Percentiles rank a stretch among this genome's conserved stretches.
These are phyloP conservation scores for Ceratocystis papillata DNA, from an alignment of 2,329 filamentous ascomycete species.

Conservation along the genomic window DNA sequence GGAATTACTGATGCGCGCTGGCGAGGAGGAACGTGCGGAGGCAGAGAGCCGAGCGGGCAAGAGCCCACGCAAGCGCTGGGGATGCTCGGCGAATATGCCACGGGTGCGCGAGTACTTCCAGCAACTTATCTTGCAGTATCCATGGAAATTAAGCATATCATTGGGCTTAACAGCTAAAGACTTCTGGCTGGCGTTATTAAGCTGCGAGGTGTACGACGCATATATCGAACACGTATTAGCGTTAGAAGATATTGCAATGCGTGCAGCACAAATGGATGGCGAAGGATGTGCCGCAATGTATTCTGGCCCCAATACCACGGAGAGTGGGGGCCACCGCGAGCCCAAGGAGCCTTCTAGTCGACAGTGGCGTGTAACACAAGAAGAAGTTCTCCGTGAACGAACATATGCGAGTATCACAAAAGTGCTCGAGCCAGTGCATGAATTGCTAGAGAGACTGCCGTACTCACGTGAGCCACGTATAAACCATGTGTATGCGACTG, in stretches of 20 bases:
- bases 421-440: constrained; percentile 60
- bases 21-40: constrained; percentile 15
- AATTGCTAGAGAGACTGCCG: constrained; percentile 56
- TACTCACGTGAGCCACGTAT: constrained; percentile 58
- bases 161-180: constrained; percentile 42
- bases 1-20: constrained; percentile 60
- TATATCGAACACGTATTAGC: constrained; percentile 47
- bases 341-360: neutral
- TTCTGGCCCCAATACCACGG: no score
- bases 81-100: constrained; percentile 37
- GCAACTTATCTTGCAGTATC: constrained; percentile 63
- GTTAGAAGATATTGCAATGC: constrained; percentile 19
- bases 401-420: constrained; percentile 50
- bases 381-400: constrained; percentile 26
- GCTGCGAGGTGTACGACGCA: constrained; percentile 67
- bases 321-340: no score
- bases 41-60: neutral
- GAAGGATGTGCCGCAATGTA: neutral
- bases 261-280: constrained; percentile 16
- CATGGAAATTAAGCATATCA: constrained; percentile 53
- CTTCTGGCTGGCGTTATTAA: constrained; percentile 73
- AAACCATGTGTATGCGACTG: constrained; percentile 59
- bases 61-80: constrained; percentile 32
- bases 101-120: constrained; percentile 57
- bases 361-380: neutral